Conservation (phyloP, 2,329 filamentous ascomycete species). For the Cladosporium austrohemisphaericum region DNA sequence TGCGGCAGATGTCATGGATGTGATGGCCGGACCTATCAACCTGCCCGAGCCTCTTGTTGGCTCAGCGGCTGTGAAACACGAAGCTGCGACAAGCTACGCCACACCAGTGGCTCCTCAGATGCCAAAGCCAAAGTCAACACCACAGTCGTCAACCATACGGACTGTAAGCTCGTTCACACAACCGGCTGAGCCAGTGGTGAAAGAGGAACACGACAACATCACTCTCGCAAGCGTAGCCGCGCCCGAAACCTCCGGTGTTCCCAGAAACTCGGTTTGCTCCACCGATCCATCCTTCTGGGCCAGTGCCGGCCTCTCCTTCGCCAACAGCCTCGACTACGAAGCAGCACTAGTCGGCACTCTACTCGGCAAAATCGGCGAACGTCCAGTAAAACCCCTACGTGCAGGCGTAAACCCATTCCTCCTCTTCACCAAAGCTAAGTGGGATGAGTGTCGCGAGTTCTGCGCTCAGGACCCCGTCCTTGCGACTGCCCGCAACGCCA, state of each 20-base stretch:
- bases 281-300: slow-evolving; percentile 33
- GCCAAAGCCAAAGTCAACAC: slow-evolving; percentile 7
- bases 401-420: slow-evolving; percentile 81
- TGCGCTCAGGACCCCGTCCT: slow-evolving; percentile 62
- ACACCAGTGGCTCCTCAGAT: slow-evolving; percentile 8
- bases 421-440: slow-evolving; percentile 76
- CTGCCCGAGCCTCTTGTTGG: slow-evolving; percentile 72
- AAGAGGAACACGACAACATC: slow-evolving; percentile 23
- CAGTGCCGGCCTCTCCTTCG: slow-evolving; percentile 20
- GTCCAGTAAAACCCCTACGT: slow-evolving; percentile 68
- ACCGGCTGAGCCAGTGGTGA: slow-evolving; percentile 20
- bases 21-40: slow-evolving; percentile 75
- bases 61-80: slow-evolving; percentile 45
- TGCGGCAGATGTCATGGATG: slow-evolving; percentile 78
- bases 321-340: slow-evolving; percentile 50
- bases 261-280: slow-evolving; percentile 30
- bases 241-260: slow-evolving; percentile 19
- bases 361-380: slow-evolving; percentile 64
- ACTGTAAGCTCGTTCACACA: not conserved
- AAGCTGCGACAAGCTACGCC: slow-evolving; percentile 22
- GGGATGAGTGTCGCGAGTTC: slow-evolving; percentile 59
- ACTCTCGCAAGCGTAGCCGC: slow-evolving; percentile 7
- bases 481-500: slow-evolving; percentile 66
- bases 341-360: slow-evolving; percentile 56
- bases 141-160: not conserved